phyloP scores from a whole-genome alignment of 371 early-diverging fungal genomes.

The Circinella minor region DNA sequence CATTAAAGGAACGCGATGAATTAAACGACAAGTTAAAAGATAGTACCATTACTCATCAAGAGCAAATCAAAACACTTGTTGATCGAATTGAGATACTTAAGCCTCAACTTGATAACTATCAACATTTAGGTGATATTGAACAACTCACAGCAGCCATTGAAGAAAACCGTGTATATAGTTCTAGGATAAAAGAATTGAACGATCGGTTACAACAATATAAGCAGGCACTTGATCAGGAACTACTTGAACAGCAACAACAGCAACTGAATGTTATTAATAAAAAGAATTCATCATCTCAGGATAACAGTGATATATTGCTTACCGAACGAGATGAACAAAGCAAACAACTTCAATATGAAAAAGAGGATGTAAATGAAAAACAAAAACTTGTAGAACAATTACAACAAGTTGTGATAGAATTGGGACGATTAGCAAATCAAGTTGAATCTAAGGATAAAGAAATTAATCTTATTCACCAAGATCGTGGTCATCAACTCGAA shows the following conservation, averaged over 20 bases:
- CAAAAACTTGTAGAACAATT: neutral
- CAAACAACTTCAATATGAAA: neutral
- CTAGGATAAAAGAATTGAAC: neutral
- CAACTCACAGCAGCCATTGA: neutral
- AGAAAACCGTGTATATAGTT: neutral
- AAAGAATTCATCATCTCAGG: neutral
- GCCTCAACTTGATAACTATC: neutral
- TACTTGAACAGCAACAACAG: neutral
- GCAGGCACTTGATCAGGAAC: neutral
- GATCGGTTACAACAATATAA: neutral
- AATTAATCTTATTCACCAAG: neutral
- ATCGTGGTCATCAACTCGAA: neutral
- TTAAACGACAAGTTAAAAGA: neutral
- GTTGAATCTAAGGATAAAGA: neutral
- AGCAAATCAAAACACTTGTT: constrained; percentile 15
- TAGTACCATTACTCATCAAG: neutral
- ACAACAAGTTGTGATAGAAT: neutral
- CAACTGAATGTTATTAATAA: neutral
- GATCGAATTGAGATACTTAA: neutral
- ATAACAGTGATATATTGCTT: neutral
- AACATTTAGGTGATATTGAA: neutral
- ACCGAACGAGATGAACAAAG: neutral
- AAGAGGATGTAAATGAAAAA: neutral
- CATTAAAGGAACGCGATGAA: constrained; percentile 3
- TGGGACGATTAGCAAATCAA: neutral